phyloP scores from a whole-genome alignment of 768 basidiomycete species.

The Trametes cubensis region DNA sequence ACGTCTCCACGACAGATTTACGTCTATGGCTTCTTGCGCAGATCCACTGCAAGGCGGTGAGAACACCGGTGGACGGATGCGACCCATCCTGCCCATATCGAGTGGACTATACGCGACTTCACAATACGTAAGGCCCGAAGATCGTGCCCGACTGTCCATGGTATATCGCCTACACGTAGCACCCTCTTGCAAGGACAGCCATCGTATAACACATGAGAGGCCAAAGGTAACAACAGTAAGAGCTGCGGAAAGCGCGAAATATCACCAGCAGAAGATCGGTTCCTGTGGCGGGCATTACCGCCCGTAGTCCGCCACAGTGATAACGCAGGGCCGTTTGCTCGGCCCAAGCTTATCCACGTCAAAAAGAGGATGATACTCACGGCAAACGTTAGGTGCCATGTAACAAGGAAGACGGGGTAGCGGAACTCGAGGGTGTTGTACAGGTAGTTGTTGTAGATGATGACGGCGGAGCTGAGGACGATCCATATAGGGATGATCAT shows the following conservation, averaged over 20 bases:
- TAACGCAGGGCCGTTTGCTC: slow-evolving; percentile 4
- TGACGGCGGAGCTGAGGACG: slow-evolving; percentile 82
- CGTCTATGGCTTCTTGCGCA: no score
- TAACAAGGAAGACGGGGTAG: slow-evolving; percentile 92
- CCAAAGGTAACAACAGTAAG: background rate
- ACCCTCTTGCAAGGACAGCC: no score
- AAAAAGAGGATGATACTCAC: slow-evolving; percentile 38
- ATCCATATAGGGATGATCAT: slow-evolving; percentile 94
- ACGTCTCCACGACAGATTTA: no score
- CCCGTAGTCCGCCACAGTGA: background rate
- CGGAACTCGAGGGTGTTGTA: slow-evolving; percentile 84
- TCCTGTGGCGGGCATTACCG: slow-evolving; percentile 10
- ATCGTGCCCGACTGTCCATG: no score
- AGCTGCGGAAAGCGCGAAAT: background rate
- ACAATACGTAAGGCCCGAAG: no score
- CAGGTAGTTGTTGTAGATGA: slow-evolving; percentile 94
- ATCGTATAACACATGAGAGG: no score
- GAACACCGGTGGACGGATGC: no score
- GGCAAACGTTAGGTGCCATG: slow-evolving; percentile 76
- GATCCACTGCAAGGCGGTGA: no score
- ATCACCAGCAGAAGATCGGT: slow-evolving; percentile 1
- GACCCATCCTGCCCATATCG: no score
- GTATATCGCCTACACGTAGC: no score
- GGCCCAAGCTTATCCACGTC: background rate
- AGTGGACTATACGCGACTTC: no score